Conservation (phyloP, 306 rosid species). For the Acacia acuminata region DNA sequence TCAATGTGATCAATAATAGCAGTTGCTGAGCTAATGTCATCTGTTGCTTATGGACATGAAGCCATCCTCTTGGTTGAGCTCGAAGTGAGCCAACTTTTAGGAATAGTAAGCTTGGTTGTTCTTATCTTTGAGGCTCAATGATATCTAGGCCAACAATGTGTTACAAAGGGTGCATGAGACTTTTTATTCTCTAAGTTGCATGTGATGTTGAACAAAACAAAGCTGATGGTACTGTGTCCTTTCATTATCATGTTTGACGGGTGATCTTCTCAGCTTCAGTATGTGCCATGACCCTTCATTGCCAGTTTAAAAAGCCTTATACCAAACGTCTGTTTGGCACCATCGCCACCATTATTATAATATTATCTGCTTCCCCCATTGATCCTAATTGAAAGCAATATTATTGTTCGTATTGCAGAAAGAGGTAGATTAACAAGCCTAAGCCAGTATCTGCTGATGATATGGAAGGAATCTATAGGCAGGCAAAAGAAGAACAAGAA, state of each 20-base stretch:
- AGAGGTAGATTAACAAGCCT: slow-evolving; percentile 80
- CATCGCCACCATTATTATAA: not conserved
- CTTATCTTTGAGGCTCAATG: not conserved
- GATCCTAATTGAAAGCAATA: slow-evolving; percentile 18
- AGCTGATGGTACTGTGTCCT: not conserved
- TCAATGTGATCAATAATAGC: slow-evolving; percentile 20
- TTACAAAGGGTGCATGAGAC: not conserved
- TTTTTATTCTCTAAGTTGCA: not conserved
- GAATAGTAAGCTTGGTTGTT: not conserved
- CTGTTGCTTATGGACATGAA: not conserved
- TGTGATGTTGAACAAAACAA: not conserved
- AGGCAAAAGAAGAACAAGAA: slow-evolving; percentile 81
- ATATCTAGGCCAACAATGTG: not conserved
- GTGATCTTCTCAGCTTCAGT: not conserved
- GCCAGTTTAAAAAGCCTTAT: slow-evolving; percentile 9
- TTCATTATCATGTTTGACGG: slow-evolving; percentile 1
- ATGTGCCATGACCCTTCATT: slow-evolving; percentile 6
- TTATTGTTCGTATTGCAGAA: slow-evolving; percentile 48
- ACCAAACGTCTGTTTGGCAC: not conserved
- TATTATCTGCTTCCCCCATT: not conserved
- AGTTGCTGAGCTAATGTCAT: slow-evolving; percentile 22
- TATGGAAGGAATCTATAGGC: slow-evolving; percentile 70
- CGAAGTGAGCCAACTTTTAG: slow-evolving; percentile 1
- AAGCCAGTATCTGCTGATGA: slow-evolving; percentile 67
- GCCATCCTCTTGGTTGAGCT: not conserved